Conservation (phyloP, 768 basidiomycete genomes). For the Russula compacta region DNA sequence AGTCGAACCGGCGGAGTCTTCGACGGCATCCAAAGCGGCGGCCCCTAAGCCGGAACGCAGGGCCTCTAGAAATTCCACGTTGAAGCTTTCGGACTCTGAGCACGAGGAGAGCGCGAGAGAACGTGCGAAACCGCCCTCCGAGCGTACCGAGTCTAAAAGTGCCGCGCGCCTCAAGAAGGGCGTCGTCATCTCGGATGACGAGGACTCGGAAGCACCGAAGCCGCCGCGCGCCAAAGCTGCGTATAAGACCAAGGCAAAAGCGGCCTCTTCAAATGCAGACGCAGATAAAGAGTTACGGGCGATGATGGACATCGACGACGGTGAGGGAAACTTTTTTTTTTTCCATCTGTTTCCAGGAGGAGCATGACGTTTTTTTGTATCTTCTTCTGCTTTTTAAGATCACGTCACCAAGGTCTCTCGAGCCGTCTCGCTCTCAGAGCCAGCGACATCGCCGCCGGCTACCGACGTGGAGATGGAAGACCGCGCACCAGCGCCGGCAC, state of each 20-base stretch:
- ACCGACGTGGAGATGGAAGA: slow-evolving; percentile 24
- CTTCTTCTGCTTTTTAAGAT: slow-evolving; percentile 22
- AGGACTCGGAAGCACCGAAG: slow-evolving; percentile 37
- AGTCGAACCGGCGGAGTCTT: slow-evolving; percentile 16
- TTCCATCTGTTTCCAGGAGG: no score
- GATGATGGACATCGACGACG: slow-evolving; percentile 75
- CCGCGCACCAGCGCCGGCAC: slow-evolving; percentile 12
- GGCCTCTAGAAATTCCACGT: slow-evolving; percentile 23
- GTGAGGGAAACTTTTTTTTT: slow-evolving; percentile 27
- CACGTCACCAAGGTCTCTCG: slow-evolving; percentile 17
- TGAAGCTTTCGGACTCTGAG: slow-evolving; percentile 22
- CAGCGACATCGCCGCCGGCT: slow-evolving; percentile 19
- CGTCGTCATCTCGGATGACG: slow-evolving; percentile 54
- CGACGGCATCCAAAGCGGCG: slow-evolving; percentile 4
- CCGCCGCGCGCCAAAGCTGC: slow-evolving; percentile 28
- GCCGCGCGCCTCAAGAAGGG: slow-evolving; percentile 36
- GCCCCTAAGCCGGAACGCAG: slow-evolving; percentile 8
- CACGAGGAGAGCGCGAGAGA: slow-evolving; percentile 18
- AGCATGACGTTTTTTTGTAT: background rate
- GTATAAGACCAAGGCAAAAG: slow-evolving; percentile 27
- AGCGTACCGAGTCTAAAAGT: slow-evolving; percentile 7
- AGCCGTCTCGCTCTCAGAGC: slow-evolving; percentile 1
- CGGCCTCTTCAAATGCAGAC: slow-evolving; percentile 36
- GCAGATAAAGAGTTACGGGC: slow-evolving; percentile 38
- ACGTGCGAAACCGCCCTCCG: slow-evolving; percentile 13